Evolutionary conservation across 331 rosid genomes (phyloP).

Genomic region (Prunus yedoensis): DNA sequence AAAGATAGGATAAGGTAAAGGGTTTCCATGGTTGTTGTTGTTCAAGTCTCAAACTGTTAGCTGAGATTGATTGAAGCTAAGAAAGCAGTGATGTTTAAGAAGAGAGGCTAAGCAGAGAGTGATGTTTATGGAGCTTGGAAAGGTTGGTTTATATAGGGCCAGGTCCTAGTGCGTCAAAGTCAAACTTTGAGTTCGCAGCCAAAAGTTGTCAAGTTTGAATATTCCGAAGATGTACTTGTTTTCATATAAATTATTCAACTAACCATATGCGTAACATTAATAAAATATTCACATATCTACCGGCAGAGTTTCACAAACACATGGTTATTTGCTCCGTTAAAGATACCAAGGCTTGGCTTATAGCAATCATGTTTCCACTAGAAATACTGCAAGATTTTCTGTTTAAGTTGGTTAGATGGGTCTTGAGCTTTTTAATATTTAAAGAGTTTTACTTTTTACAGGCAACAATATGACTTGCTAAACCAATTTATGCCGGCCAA

Average conservation of each 20-base stretch:
- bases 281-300: not conserved
- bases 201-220: not conserved
- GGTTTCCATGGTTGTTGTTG: conserved; percentile 9
- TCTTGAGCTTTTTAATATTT: not conserved
- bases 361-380: not conserved
- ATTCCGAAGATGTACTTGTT: not conserved
- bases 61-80: not conserved
- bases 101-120: no score
- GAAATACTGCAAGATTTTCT: not conserved
- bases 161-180: not conserved
- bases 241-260: not conserved
- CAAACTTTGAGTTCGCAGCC: not conserved
- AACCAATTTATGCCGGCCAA: no score
- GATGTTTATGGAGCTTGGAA: not conserved
- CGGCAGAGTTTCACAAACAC: not conserved
- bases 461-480: not conserved
- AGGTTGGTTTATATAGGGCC: not conserved
- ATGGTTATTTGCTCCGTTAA: not conserved
- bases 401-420: not conserved
- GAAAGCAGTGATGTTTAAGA: not conserved
- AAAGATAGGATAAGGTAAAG: conserved; percentile 5
- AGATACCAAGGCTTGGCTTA: not conserved
- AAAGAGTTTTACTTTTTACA: not conserved
- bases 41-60: not conserved
- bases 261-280: no score